A percentile compares a stretch with the other conserved stretches of the same genome.
Conservation (phyloP, 2,329 filamentous ascomycete species). For the Ophiostoma pallidulum region DNA sequence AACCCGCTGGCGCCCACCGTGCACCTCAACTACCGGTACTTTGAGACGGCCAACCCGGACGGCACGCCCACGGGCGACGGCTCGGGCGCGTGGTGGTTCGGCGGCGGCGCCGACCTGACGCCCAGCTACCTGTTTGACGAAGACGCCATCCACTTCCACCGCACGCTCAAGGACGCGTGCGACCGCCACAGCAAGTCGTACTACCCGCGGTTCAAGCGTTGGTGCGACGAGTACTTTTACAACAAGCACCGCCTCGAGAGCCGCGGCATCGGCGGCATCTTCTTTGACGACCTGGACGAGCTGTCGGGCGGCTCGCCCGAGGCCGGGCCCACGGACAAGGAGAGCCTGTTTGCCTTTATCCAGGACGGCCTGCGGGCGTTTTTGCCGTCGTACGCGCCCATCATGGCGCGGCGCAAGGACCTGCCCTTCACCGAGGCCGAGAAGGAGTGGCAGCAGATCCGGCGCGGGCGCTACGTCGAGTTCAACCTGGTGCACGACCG, state of each 20-base stretch:
- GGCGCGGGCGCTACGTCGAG: constrained; percentile 92
- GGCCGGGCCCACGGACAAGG: constrained; percentile 47
- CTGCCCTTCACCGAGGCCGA: constrained; percentile 80
- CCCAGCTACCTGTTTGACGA: constrained; percentile 93
- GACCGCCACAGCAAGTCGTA: constrained; percentile 88
- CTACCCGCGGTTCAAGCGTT: constrained; percentile 91
- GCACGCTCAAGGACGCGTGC: constrained; percentile 82
- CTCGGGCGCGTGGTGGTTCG: constrained; percentile 93
- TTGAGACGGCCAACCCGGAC: constrained; percentile 83
- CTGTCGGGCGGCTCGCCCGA: constrained; percentile 37
- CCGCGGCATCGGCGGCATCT: constrained; percentile 88
- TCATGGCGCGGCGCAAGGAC: constrained; percentile 79
- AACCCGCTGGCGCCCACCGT: constrained; percentile 98
- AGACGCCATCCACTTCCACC: constrained; percentile 94
- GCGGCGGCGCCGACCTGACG: constrained; percentile 88
- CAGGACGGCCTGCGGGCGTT: constrained; percentile 81
- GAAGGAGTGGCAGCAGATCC: constrained; percentile 94
- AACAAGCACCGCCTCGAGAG: constrained; percentile 84
- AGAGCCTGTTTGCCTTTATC: constrained; percentile 82
- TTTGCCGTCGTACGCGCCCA: constrained; percentile 82
- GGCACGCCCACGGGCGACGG: constrained; percentile 47
- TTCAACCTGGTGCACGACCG: constrained; percentile 97
- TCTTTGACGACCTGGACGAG: constrained; percentile 95
- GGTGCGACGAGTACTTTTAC: constrained; percentile 97
- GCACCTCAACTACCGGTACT: constrained; percentile 97